Conservation (phyloP, 441 rosid species). For the Omphalea diandra region DNA sequence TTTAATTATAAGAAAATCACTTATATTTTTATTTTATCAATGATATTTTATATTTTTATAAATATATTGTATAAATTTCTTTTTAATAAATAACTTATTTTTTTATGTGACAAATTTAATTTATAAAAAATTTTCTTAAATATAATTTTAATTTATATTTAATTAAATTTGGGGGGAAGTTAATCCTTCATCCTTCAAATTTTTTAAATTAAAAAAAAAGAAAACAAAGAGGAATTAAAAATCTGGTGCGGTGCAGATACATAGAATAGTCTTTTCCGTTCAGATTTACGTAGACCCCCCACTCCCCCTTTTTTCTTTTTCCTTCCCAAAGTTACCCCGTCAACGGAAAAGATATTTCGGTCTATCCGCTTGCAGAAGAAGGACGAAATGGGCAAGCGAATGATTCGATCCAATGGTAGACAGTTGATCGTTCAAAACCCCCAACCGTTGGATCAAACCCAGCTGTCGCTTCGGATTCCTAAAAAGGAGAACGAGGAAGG, state of each 20-base stretch:
- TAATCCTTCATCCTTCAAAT: no score
- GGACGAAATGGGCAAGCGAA: neutral
- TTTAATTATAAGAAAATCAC: no score
- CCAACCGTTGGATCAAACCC: slow-evolving; percentile 33
- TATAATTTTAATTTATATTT: neutral
- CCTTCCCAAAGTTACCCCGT: slow-evolving; percentile 25
- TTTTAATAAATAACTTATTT: no score
- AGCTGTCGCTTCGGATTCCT: neutral
- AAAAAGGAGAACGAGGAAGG: neutral
- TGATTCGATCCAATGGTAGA: slow-evolving; percentile 33
- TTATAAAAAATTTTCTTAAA: no score
- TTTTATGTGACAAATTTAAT: no score
- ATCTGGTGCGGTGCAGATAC: neutral
- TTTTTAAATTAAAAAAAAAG: neutral
- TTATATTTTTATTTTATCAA: no score
- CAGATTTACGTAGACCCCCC: slow-evolving; percentile 14
- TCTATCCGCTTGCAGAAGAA: neutral
- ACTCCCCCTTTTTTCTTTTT: neutral
- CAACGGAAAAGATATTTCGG: neutral
- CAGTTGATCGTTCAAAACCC: slow-evolving; percentile 24
- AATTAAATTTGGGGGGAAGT: no score
- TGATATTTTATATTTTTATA: no score
- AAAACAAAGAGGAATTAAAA: neutral
- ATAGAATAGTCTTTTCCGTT: slow-evolving; percentile 12
- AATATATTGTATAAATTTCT: no score